Evolutionary conservation across 129 eudicot species (phyloP), one percentile per base, ranked within the genome.

Genomic region (Ambrosia trifida): DNA sequence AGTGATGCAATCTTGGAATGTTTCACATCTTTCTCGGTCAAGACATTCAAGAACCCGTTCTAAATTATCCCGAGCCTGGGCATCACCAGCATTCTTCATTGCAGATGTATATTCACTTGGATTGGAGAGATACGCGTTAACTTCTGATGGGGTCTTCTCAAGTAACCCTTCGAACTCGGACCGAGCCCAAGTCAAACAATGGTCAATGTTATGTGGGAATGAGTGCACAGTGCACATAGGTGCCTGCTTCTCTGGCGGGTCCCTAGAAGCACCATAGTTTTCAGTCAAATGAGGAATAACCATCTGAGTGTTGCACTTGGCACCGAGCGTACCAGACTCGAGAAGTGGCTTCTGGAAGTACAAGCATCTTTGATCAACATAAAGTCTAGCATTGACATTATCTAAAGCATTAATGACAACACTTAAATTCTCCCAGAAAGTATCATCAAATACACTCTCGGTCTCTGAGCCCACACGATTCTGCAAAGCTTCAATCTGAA

Each of bases 181-280:
- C 18, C 98, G 82, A 7, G 97, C 96, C 98, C 98, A 91, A 4
- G 98, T 89, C 82, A 91, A 51, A 73, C 98, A 91, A 66, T 91
- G 98, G 75, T 91, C 98, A 60, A 91, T 91, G 81, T 91, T 91
- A 79, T 91, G 96, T 2, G 98, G 98, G 67, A 91, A 91, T 1
- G 96, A 88, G 65, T 86, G 97, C 75, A 91, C 93, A 0, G 97
- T 91, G 32, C 97, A 91, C 97, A 91, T 88, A 0, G 93, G 96
- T 17, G 97, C 97, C 76, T 88, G 93, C 56, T 86, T 88, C 84
- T 91, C 97, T 10, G 97, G 97, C 35, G 97, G 97, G 66, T 91
- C 96, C 72, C 98, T 80, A 7, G 98, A 88, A 59, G 98, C 98
- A 69, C 98, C 98, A 60, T 91, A 91, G 64, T 91, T 88, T 38